Evolutionary conservation across 2,329 filamentous ascomycete genomes (phyloP).

Genomic region (Colletotrichum brevisporum): DNA sequence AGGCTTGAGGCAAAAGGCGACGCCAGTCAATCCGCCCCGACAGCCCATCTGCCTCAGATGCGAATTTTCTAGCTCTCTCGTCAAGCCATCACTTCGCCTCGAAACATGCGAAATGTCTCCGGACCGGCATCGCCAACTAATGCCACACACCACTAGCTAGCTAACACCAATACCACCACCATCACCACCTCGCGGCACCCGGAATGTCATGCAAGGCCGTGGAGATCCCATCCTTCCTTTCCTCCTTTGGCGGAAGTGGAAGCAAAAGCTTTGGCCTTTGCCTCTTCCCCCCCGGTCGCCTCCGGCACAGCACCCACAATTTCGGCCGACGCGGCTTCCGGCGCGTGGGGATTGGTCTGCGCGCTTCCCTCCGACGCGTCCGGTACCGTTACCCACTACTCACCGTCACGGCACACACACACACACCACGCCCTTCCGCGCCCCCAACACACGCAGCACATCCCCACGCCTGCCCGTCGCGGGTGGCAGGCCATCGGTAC

Average conservation of each 20-base stretch:
- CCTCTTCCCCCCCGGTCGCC: no score
- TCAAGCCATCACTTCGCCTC: no score
- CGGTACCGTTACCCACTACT: background rate
- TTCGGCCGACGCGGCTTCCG: constrained; percentile 7
- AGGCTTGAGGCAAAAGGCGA: no score
- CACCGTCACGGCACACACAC: background rate
- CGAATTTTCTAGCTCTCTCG: no score
- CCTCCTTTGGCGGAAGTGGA: no score
- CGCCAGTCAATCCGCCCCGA: no score
- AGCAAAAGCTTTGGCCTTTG: no score
- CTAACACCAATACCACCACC: background rate
- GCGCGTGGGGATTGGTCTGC: background rate
- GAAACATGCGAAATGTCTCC: no score
- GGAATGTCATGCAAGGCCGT: background rate
- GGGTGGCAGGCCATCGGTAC: background rate
- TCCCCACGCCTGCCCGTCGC: background rate
- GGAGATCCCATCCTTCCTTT: background rate
- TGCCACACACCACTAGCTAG: no score
- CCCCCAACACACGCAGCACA: background rate
- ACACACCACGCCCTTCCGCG: background rate
- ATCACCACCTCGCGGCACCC: background rate
- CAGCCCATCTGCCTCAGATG: no score
- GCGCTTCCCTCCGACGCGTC: background rate
- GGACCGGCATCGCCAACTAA: no score
- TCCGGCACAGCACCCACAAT: constrained; percentile 1